Base-by-base conservation (phyloP, 2,329 filamentous ascomycete genomes). In the Aureobasidium sp. region DNA sequence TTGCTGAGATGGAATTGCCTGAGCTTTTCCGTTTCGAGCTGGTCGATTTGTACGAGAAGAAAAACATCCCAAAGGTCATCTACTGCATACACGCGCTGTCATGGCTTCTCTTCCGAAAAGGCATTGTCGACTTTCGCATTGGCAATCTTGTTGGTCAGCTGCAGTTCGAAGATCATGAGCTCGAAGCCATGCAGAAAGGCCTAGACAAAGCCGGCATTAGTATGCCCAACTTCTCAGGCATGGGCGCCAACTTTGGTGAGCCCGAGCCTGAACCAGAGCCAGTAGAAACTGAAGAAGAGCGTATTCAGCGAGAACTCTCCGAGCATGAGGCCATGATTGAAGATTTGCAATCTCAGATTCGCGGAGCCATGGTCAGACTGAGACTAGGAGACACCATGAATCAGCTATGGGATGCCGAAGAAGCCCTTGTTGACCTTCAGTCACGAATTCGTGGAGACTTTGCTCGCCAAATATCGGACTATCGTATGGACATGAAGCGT, bases 31-130 rank as follows among this genome's bases (percentile, higher is more conserved):
- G 91, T 54, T 98, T 98, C 68, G 93, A 98, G 68, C 77, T 97
- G 40, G 95, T 97, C 59, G 93, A 98, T 70, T 74, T 98, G 11
- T 98, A 98, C 73, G 94, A 98, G 71, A 98, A 97, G 76, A 98
- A 98, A 72, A 98, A 98, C 63, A 94, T 97, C 1, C 93, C 93
- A 3, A 98, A 97, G 69, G 94, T 97, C 66, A 98, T 98, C 57
- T 95, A 98, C 72, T 98, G 93, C 66, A 93, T 98, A 49, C 93
- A 98, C 64, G 93, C 93, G 0, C 75, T 98, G 16, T 97, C 91
- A 67, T 98, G 91, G 90, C 78, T 98, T n/a, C 77, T 98, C 10
- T 96, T 88, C 70, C 85, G 93, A 44, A 93, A 96, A 68, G 91
- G 93, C 1, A 89, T 97, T 58, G 86, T 97, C 34, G 86, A 90